Evolutionary conservation across 345 rosid species (phyloP), one percentile per base, ranked within the genome.

Genomic region (Eutrema heterophyllum): DNA sequence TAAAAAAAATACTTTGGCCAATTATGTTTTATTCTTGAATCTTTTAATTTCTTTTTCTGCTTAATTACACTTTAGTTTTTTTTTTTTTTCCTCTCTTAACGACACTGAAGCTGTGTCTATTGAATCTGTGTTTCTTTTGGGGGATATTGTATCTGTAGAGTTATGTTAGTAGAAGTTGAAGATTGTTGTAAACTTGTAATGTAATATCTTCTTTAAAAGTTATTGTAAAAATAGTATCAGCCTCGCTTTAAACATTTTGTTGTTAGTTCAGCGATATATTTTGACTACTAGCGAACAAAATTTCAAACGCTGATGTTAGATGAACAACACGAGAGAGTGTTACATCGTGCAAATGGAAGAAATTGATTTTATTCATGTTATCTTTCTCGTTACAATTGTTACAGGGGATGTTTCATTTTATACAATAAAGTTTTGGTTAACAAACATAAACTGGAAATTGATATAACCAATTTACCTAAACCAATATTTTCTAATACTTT

Each of bases 101-200:
- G 43, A 64, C 70, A 53, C 64, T 53, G 27, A 40, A 62, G 69
- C 54, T 61, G 75, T 71, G 43, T 51, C 32, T 60, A 60, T 29
- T 36, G 29, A 21, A 21, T 21, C 21, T 21, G 21, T 21, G n/a
- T 67, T 49, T 50, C 33, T 35, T 49, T 11, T 64, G 30, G 41
- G 29, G 56, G 12, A 7, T 7, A 43, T 15, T 16, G 41, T 68
- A 40, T 68, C 8, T 33, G 45, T 38, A 67, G 71, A 51, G 36
- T 38, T 66, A 46, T 21, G 24, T 36, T 7, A 36, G 46, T 21
- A 24, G 70, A 43, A 54, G 55, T 14, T 58, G 29, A 27, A 58
- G 53, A 39, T 49, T 57, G 71, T 16, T 49, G 44, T 54, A 64
- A 64, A 63, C 55, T 63, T 52, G 57, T 67, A 67, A 50, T 67